Conservation (phyloP, 2,329 filamentous ascomycete genomes). For the Venturia carpophila region DNA sequence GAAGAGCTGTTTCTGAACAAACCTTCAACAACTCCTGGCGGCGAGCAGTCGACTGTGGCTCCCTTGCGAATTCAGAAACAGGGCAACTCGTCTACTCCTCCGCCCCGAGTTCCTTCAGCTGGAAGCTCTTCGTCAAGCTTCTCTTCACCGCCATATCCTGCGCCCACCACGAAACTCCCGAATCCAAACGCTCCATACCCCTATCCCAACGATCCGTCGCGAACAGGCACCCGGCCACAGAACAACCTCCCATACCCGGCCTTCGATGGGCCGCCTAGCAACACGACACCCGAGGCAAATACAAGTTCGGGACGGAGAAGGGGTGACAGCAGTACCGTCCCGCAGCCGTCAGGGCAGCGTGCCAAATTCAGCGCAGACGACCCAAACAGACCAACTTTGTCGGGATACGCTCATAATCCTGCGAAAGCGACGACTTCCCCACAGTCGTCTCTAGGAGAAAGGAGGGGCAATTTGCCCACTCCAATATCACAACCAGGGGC, state of each 20-base stretch:
- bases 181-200: slow-evolving; percentile 38
- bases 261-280: slow-evolving; percentile 29
- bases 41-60: slow-evolving; percentile 70
- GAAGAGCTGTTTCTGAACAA: slow-evolving; percentile 72
- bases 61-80: slow-evolving; percentile 81
- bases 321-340: slow-evolving; percentile 27
- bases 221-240: slow-evolving; percentile 23
- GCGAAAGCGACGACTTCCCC: slow-evolving; percentile 30
- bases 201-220: slow-evolving; percentile 39
- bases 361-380: slow-evolving; percentile 41
- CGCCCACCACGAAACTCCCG: slow-evolving; percentile 42
- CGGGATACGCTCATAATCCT: slow-evolving; percentile 36
- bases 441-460: slow-evolving; percentile 64
- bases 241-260: slow-evolving; percentile 33
- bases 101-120: slow-evolving; percentile 29
- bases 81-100: slow-evolving; percentile 42
- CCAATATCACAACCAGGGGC: slow-evolving; percentile 57
- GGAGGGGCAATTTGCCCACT: slow-evolving; percentile 72
- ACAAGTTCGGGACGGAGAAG: slow-evolving; percentile 24
- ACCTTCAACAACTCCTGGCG: slow-evolving; percentile 32
- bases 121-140: slow-evolving; percentile 5
- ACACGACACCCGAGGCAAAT: slow-evolving; percentile 27
- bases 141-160: slow-evolving; percentile 46
- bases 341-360: slow-evolving; percentile 26
- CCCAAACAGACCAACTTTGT: slow-evolving; percentile 40